phyloP scores from a whole-genome alignment of 2,329 filamentous ascomycete species.

The Neopestalotiopsis sp. region DNA sequence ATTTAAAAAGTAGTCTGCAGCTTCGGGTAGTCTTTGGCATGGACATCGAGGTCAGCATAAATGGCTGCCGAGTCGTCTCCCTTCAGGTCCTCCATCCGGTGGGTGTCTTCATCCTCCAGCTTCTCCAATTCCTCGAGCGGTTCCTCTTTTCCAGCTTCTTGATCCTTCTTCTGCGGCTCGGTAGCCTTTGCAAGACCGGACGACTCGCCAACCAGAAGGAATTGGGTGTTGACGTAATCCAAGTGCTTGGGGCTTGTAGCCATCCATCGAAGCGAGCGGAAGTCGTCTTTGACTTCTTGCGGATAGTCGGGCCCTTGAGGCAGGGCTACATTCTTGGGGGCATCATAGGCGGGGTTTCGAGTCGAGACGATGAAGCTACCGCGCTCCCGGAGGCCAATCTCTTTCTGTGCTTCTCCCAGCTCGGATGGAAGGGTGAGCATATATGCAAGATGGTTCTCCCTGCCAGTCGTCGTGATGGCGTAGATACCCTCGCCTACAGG shows the following conservation, averaged over 20 bases:
- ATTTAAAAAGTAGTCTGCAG: conserved; percentile 62
- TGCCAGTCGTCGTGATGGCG: conserved; percentile 73
- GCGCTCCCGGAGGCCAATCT: conserved; percentile 72
- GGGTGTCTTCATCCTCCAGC: conserved; percentile 75
- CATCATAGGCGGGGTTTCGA: conserved; percentile 76
- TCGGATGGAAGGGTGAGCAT: conserved; percentile 75
- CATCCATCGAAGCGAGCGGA: conserved; percentile 75
- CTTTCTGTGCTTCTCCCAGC: conserved; percentile 73
- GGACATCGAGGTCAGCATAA: conserved; percentile 51
- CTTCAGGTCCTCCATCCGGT: conserved; percentile 62
- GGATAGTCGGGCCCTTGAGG: conserved; percentile 72
- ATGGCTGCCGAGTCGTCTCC: conserved; percentile 51
- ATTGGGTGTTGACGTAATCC: conserved; percentile 75
- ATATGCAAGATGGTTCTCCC: conserved; percentile 79
- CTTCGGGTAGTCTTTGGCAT: conserved; percentile 66
- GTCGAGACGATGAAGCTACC: conserved; percentile 81
- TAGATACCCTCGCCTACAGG: conserved; percentile 88
- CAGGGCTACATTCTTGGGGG: conserved; percentile 67
- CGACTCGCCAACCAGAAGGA: conserved; percentile 78
- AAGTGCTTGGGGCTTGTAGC: conserved; percentile 75
- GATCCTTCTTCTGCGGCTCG: conserved; percentile 58
- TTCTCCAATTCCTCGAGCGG: conserved; percentile 75
- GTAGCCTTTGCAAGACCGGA: conserved; percentile 61
- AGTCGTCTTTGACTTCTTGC: conserved; percentile 72
- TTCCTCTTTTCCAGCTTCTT: conserved; percentile 64